These are phyloP conservation scores for Exophiala lecanii-corni DNA, from an alignment of 2,329 filamentous ascomycete genomes.

Conservation along the genomic window DNA sequence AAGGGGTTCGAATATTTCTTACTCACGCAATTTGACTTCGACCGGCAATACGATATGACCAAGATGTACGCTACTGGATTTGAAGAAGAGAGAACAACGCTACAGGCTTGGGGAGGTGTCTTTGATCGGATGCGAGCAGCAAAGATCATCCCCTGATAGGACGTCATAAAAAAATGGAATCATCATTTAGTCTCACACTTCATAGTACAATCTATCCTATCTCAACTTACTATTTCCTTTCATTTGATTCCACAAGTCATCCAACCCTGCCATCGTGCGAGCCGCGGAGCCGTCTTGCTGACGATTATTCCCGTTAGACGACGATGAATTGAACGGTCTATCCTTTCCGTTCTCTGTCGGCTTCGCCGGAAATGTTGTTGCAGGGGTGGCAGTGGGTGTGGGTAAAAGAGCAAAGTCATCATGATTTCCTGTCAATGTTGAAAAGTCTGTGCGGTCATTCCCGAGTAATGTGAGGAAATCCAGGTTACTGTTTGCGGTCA, in stretches of 20 bases:
- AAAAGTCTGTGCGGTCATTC: background rate
- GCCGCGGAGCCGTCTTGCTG: background rate
- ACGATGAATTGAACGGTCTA: background rate
- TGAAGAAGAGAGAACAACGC: slow-evolving; percentile 4
- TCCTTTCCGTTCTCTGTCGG: background rate
- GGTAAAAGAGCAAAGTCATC: background rate
- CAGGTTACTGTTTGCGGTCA: background rate
- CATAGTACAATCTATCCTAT: background rate
- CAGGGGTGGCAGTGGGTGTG: background rate
- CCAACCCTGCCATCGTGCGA: slow-evolving; percentile 3
- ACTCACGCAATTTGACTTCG: slow-evolving; percentile 8
- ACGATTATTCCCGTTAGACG: background rate
- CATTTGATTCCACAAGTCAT: slow-evolving; percentile 5
- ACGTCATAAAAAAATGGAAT: background rate
- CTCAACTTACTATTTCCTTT: background rate
- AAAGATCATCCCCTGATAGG: slow-evolving; percentile 9
- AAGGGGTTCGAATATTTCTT: slow-evolving; percentile 11
- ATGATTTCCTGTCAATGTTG: background rate
- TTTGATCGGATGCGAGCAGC: slow-evolving; percentile 9
- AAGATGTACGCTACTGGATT: slow-evolving; percentile 12
- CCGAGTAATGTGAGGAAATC: background rate
- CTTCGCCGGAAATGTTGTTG: background rate
- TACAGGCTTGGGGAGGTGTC: slow-evolving; percentile 7
- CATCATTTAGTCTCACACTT: too few species aligned
- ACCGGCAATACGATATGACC: slow-evolving; percentile 13